phyloP scores from a whole-genome alignment of 140 eudicot genomes.

The Flaveria floridana region DNA sequence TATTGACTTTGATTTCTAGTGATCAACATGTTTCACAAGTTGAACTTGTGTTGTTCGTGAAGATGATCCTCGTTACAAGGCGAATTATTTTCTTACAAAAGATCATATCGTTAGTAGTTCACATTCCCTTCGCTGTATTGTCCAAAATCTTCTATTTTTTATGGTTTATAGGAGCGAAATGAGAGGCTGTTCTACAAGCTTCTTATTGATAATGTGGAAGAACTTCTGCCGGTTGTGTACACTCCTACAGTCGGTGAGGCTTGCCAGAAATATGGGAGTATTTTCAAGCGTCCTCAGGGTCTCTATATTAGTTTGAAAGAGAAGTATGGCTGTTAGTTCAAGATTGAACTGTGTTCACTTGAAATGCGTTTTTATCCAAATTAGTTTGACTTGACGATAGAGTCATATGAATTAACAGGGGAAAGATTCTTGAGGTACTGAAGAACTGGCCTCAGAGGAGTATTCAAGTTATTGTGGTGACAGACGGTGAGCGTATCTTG shows the following conservation, averaged over 20 bases:
- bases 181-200: slow-evolving; percentile 98
- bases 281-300: slow-evolving; percentile 94
- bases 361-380: neutral
- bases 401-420: slow-evolving; percentile 50
- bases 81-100: too few relatives aligned
- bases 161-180: slow-evolving; percentile 66
- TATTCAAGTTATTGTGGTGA: slow-evolving; percentile 90
- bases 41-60: neutral
- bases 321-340: slow-evolving; percentile 49
- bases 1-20: neutral
- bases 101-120: slow-evolving; percentile 1
- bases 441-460: slow-evolving; percentile 88
- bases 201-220: slow-evolving; percentile 88
- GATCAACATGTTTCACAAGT: neutral
- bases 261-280: slow-evolving; percentile 93
- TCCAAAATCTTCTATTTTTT: neutral
- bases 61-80: neutral
- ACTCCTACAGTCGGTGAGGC: slow-evolving; percentile 98
- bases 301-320: slow-evolving; percentile 88
- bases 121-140: neutral
- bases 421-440: slow-evolving; percentile 91
- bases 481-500: slow-evolving; percentile 94
- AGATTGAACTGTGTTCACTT: slow-evolving; percentile 8
- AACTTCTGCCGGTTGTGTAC: slow-evolving; percentile 87
- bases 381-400: slow-evolving; percentile 15